Conservation (phyloP, 2,329 filamentous ascomycete species). For the Ophiostoma montium region DNA sequence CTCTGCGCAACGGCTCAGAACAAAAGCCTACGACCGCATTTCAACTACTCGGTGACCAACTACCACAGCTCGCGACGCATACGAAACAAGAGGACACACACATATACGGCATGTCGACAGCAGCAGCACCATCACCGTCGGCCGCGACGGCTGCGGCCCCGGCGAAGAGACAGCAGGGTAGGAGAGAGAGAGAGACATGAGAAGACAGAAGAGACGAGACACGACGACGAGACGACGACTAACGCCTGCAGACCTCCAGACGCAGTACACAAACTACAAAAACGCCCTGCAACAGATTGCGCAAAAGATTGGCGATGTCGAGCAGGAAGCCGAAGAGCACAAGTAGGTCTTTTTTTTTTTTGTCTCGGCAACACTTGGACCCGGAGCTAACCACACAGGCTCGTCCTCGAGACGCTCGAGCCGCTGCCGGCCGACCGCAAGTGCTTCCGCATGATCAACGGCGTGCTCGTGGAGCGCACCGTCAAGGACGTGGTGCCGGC, state of each 20-base stretch:
- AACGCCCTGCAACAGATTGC: constrained; percentile 79
- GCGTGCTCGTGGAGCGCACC: constrained; percentile 85
- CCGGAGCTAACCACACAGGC: constrained; percentile 48
- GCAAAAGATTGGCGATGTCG: constrained; percentile 92
- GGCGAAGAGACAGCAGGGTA: constrained; percentile 64
- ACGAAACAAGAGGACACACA: neutral
- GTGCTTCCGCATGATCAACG: constrained; percentile 98
- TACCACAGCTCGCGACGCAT: neutral
- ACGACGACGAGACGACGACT: neutral
- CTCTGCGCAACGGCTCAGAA: too few relatives aligned
- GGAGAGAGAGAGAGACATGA: neutral
- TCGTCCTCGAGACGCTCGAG: constrained; percentile 82
- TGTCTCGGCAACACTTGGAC: too few relatives aligned
- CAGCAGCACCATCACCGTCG: constrained; percentile 3
- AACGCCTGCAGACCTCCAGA: constrained; percentile 52
- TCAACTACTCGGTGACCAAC: too few relatives aligned
- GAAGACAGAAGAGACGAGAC: neutral
- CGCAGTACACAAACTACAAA: constrained; percentile 66
- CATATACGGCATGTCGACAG: constrained; percentile 4
- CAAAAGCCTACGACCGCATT: too few relatives aligned
- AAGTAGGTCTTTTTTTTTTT: too few relatives aligned
- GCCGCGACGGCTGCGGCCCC: constrained; percentile 19
- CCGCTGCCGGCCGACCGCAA: constrained; percentile 77
- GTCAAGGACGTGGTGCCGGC: constrained; percentile 86
- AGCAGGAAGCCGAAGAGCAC: constrained; percentile 95